Evolutionary conservation across 768 basidiomycete genomes (phyloP), one percentile per base, ranked within the genome.

Genomic region (Lentinula detonsa): DNA sequence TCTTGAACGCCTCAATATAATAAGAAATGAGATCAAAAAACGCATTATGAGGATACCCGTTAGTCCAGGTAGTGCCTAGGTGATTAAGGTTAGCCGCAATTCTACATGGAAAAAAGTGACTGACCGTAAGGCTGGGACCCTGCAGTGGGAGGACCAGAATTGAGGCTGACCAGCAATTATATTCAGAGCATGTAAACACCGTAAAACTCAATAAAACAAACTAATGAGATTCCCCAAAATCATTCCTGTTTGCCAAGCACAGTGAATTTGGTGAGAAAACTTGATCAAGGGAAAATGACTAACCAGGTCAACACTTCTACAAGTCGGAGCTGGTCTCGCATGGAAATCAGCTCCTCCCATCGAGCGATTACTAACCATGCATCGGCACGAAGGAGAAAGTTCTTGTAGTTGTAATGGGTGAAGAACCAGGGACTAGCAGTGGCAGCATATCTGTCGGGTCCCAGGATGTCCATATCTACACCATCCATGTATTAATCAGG

Each of bases 291-390:
- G 6, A n/a, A 18, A 56, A 73, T 90, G 79, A 74, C 73, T 28
- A 61, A 80, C 89, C 88, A 92, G 49, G 84, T 89, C 48, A 85
- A 74, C 73, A 91, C 80, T 74, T 91, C 87, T 39, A 87, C 80
- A 65, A 87, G 80, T 0, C 74, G 75, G 13, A 82, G 63, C 10
- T 74, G 63, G 67, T 82, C 75, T 16, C 88, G 80, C 75, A 86
- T 81, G 15, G 71, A 70, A 60, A 90, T 77, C 42, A 91, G 71
- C 64, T 85, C 81, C 63, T 90, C 85, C 90, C 89, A 92, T 61
- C 90, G 84, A 40, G 74, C 81, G 61, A 79, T 76, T 68, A 88
- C 80, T 23, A 89, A 77, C 80, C 86, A 88, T 68, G 87, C 78
- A 67, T 90, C 89, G 16, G 81, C 75, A 21, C 82, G 81, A 67